Evolutionary conservation across 2,329 filamentous ascomycete species (phyloP).

Genomic region (Fusarium foetens): DNA sequence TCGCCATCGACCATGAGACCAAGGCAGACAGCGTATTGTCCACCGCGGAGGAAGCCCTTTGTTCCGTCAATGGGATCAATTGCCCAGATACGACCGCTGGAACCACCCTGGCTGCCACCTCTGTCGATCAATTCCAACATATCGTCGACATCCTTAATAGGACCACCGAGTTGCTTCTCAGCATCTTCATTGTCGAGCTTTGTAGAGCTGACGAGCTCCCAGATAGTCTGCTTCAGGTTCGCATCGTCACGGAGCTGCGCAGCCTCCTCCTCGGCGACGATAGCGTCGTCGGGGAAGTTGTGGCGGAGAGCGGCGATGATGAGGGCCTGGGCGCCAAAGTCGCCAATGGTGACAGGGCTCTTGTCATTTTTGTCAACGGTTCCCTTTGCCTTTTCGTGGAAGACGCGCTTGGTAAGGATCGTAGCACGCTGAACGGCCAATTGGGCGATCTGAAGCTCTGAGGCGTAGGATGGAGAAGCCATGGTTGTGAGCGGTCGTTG

Average conservation of each 20-base stretch:
- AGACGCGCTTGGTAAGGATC: conserved; percentile 64
- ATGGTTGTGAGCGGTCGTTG: conserved; percentile 47
- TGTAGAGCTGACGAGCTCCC: conserved; percentile 80
- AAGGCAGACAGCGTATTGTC: conserved; percentile 96
- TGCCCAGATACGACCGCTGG: conserved; percentile 87
- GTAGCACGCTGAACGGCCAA: conserved; percentile 85
- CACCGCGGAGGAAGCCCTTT: conserved; percentile 94
- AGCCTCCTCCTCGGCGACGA: conserved; percentile 96
- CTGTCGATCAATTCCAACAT: conserved; percentile 75
- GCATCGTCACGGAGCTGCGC: conserved; percentile 78
- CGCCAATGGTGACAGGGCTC: conserved; percentile 96
- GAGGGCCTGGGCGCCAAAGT: conserved; percentile 96
- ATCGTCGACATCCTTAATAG: conserved; percentile 70
- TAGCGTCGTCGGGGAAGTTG: conserved; percentile 89
- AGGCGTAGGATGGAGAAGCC: conserved; percentile 65
- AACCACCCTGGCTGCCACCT: conserved; percentile 76
- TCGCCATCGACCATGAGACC: conserved; percentile 92
- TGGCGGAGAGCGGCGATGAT: conserved; percentile 91
- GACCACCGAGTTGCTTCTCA: conserved; percentile 75
- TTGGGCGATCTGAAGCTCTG: conserved; percentile 84
- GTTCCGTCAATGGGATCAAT: conserved; percentile 98
- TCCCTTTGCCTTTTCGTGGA: conserved; percentile 89
- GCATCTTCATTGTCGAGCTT: conserved; percentile 68
- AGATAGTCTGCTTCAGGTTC: conserved; percentile 75
- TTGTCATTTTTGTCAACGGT: conserved; percentile 92